These are phyloP conservation scores for Saprolegnia parasitica DNA, from an alignment of 352 stramenopile species.

Conservation along the genomic window DNA sequence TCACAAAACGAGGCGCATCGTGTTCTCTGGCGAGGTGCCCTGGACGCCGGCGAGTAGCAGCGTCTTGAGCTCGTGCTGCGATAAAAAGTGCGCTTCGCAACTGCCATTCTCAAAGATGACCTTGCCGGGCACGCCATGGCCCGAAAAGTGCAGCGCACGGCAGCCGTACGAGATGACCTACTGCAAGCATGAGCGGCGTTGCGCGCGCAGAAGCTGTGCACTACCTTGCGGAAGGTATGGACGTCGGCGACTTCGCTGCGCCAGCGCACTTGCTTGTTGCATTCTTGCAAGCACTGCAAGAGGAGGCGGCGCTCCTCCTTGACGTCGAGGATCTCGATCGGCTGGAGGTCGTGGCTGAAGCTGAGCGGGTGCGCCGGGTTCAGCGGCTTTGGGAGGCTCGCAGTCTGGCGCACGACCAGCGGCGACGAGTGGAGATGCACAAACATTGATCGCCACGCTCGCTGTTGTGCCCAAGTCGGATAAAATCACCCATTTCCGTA, in stretches of 20 bases:
- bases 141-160: slow-evolving; percentile 72
- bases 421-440: slow-evolving; percentile 81
- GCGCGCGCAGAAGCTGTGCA: too few relatives aligned
- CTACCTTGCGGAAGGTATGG: slow-evolving; percentile 71
- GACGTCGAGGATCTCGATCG: slow-evolving; percentile 83
- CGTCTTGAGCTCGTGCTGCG: slow-evolving; percentile 69
- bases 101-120: slow-evolving; percentile 81
- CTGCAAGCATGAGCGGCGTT: background rate
- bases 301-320: slow-evolving; percentile 70
- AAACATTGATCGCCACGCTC: slow-evolving; percentile 40
- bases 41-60: slow-evolving; percentile 59
- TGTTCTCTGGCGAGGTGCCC: slow-evolving; percentile 30
- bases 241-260: slow-evolving; percentile 74
- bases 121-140: slow-evolving; percentile 65
- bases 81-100: slow-evolving; percentile 78
- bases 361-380: slow-evolving; percentile 33
- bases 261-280: slow-evolving; percentile 58
- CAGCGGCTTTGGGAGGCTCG: slow-evolving; percentile 56
- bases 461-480: background rate
- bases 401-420: slow-evolving; percentile 61
- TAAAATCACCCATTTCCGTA: background rate
- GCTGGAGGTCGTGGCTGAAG: slow-evolving; percentile 47
- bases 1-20: slow-evolving; percentile 86
- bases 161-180: slow-evolving; percentile 64
- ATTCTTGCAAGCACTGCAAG: slow-evolving; percentile 65